phyloP scores from a whole-genome alignment of 257 asterid species.

The Solanum etuberosum region DNA sequence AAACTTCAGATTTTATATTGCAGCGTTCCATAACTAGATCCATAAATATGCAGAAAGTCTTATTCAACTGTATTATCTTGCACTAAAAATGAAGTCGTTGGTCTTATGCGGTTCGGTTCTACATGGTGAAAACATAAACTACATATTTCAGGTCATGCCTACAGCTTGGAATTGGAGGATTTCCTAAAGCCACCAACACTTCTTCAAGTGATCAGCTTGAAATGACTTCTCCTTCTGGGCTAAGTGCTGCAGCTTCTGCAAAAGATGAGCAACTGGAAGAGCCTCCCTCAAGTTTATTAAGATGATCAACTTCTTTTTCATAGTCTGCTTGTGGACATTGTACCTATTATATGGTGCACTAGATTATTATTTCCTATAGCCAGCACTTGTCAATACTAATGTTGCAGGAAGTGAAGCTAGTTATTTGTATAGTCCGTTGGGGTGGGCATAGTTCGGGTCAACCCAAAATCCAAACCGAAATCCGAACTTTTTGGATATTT shows the following conservation, averaged over 20 bases:
- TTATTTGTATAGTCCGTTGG: neutral
- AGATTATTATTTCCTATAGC: neutral
- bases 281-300: neutral
- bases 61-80: neutral
- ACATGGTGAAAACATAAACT: neutral
- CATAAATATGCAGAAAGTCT: neutral
- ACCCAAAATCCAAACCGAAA: neutral
- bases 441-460: neutral
- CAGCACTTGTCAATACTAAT: neutral
- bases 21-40: too few species aligned
- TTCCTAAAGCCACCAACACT: slow-evolving; percentile 1
- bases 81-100: neutral
- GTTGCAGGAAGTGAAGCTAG: neutral
- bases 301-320: neutral
- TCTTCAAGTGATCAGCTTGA: slow-evolving; percentile 14
- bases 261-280: neutral
- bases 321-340: neutral
- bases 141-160: slow-evolving; percentile 19
- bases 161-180: slow-evolving; percentile 5
- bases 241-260: neutral
- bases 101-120: neutral
- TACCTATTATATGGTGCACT: neutral
- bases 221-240: slow-evolving; percentile 3
- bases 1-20: too few species aligned
- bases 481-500: neutral